These are phyloP conservation scores for Fusarium sp. DNA, from an alignment of 2,329 filamentous ascomycete species.

Conservation along the genomic window DNA sequence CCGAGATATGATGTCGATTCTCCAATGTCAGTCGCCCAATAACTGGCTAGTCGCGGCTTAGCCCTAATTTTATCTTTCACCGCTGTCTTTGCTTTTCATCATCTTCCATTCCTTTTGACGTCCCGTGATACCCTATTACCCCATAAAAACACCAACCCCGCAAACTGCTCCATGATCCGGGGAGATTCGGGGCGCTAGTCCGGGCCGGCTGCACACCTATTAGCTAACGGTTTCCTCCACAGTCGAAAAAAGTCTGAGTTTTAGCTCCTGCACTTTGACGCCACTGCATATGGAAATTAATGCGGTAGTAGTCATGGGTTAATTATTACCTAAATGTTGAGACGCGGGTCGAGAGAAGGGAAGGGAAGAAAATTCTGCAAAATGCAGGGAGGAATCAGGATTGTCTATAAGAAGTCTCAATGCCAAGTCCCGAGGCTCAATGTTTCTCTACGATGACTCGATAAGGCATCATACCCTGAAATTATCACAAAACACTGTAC, in stretches of 20 bases:
- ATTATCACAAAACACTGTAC: neutral
- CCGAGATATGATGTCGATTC: neutral
- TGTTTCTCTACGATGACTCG: neutral
- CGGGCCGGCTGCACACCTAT: constrained; percentile 19
- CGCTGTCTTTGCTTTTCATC: neutral
- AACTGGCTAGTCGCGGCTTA: neutral
- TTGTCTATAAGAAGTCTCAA: constrained; percentile 3
- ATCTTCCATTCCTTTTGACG: constrained; percentile 1
- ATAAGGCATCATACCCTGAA: too few relatives aligned
- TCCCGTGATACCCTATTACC: constrained; percentile 23
- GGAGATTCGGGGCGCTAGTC: constrained; percentile 29
- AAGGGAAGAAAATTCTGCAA: neutral
- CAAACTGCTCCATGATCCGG: constrained; percentile 26
- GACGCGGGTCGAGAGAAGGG: neutral
- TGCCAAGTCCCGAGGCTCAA: constrained; percentile 7
- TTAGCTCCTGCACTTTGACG: constrained; percentile 3
- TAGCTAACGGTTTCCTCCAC: constrained; percentile 32
- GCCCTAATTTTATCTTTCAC: neutral
- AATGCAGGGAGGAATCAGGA: neutral
- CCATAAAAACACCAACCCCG: constrained; percentile 33
- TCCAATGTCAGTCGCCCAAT: neutral
- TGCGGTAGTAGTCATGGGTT: neutral
- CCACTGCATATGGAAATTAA: neutral
- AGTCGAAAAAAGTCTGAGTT: neutral
- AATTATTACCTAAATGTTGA: constrained; percentile 29